Conservation (phyloP, 305 asterid genomes). For the Fraxinus platypoda region DNA sequence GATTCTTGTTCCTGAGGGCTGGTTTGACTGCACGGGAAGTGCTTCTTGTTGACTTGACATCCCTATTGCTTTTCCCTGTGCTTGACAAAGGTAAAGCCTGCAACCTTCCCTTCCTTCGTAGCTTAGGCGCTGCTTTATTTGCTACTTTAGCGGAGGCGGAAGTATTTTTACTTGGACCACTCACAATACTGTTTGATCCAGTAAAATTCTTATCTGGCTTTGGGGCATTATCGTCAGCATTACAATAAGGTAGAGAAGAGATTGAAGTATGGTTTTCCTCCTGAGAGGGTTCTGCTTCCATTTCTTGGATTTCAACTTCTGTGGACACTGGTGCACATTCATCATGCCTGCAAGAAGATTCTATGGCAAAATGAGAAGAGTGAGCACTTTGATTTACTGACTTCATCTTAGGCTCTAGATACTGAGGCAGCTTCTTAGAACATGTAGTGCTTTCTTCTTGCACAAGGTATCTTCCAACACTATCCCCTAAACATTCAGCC, state of each 20-base stretch:
- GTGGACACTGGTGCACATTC: slow-evolving; percentile 24
- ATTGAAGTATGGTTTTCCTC: slow-evolving; percentile 35
- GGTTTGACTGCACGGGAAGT: slow-evolving; percentile 51
- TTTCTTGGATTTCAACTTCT: slow-evolving; percentile 29
- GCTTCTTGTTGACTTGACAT: slow-evolving; percentile 43
- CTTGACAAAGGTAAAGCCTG: slow-evolving; percentile 46
- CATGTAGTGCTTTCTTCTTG: neutral
- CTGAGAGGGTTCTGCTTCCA: slow-evolving; percentile 8
- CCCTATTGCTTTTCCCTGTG: slow-evolving; percentile 51
- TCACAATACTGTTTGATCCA: slow-evolving; percentile 28
- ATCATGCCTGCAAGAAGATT: slow-evolving; percentile 18
- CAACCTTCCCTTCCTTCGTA: slow-evolving; percentile 53
- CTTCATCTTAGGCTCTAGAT: neutral
- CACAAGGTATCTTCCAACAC: neutral
- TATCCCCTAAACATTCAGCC: slow-evolving; percentile 18
- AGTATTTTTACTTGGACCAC: slow-evolving; percentile 32
- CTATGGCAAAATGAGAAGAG: slow-evolving; percentile 33
- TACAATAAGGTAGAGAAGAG: neutral
- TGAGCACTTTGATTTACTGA: neutral
- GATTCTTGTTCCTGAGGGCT: slow-evolving; percentile 54
- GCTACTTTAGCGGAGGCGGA: slow-evolving; percentile 39
- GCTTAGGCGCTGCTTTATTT: slow-evolving; percentile 48
- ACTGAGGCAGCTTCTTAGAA: slow-evolving; percentile 23
- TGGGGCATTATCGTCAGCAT: neutral
- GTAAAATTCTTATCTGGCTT: slow-evolving; percentile 26